A percentile compares a stretch with the other conserved stretches of the same genome.
Evolutionary conservation across 257 asterid species (phyloP).

Genomic region (Knoxia roxburghii): DNA sequence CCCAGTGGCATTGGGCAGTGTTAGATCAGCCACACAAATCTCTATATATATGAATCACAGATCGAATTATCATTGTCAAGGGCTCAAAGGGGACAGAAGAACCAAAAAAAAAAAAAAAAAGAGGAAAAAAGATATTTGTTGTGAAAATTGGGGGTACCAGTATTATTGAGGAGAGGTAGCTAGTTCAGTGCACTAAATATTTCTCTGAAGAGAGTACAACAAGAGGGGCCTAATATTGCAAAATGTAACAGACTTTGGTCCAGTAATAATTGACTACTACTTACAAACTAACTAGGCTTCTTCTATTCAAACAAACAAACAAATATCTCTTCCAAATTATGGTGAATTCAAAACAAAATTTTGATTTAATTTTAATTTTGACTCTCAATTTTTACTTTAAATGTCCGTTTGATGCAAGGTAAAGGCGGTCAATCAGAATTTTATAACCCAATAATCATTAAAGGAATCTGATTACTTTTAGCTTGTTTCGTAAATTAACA

Average conservation of each 20-base stretch:
- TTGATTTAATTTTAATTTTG: no score
- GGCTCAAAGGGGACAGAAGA: not conserved
- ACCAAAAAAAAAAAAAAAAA: no score
- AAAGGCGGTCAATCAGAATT: no score
- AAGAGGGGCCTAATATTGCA: constrained; percentile 15
- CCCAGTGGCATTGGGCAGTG: constrained; percentile 4
- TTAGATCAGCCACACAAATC: not conserved
- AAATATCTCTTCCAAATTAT: no score
- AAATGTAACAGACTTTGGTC: constrained; percentile 18
- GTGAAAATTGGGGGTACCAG: constrained; percentile 12
- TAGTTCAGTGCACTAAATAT: not conserved
- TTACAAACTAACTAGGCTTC: no score
- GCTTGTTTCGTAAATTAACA: no score
- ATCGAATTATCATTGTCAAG: constrained; percentile 7
- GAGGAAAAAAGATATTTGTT: constrained; percentile 9
- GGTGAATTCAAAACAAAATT: no score
- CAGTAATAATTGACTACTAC: constrained; percentile 17
- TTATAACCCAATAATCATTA: no score
- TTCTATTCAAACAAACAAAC: constrained; percentile 1
- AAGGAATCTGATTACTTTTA: no score
- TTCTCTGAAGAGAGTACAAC: constrained; percentile 12
- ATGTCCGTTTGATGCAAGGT: no score
- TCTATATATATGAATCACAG: not conserved
- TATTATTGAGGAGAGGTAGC: constrained; percentile 18
- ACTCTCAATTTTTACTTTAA: no score